Evolutionary conservation across 2,329 filamentous ascomycete species (phyloP).

Genomic region (Plectosphaerella cucumerina): DNA sequence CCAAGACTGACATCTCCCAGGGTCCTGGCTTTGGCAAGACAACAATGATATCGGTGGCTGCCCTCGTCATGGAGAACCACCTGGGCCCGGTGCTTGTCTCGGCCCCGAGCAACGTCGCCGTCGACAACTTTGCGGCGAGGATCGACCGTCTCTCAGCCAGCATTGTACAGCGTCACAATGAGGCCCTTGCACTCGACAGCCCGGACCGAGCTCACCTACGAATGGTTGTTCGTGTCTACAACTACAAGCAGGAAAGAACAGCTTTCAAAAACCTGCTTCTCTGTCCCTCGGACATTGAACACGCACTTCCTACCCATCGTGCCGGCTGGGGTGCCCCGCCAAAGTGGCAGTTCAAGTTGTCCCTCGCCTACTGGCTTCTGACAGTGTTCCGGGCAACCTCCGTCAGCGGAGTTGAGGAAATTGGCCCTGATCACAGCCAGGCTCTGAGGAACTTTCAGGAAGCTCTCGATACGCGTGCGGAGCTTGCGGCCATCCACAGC

Average conservation of each 20-base stretch:
- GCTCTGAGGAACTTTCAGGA: background rate
- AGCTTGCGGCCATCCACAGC: background rate
- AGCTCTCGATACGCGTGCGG: background rate
- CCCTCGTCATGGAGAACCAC: slow-evolving; percentile 6
- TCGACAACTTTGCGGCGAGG: slow-evolving; percentile 12
- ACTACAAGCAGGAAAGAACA: background rate
- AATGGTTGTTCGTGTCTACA: slow-evolving; percentile 4
- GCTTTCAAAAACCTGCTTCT: slow-evolving; percentile 5
- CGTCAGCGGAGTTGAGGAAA: background rate
- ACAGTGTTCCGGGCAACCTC: background rate
- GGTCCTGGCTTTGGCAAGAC: slow-evolving; percentile 15
- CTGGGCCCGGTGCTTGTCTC: slow-evolving; percentile 8
- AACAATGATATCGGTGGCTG: background rate
- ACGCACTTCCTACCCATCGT: background rate
- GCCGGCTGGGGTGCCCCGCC: background rate
- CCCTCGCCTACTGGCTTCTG: slow-evolving; percentile 2
- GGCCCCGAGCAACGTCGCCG: slow-evolving; percentile 11
- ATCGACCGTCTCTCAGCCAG: background rate
- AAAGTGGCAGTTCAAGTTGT: slow-evolving; percentile 5
- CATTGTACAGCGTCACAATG: background rate
- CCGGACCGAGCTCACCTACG: background rate
- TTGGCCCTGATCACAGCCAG: background rate
- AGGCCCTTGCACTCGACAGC: background rate
- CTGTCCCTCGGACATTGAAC: background rate
- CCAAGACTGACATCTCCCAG: slow-evolving; percentile 3